These are phyloP conservation scores for Withania somnifera DNA, from an alignment of 305 asterid species.

Conservation along the genomic window DNA sequence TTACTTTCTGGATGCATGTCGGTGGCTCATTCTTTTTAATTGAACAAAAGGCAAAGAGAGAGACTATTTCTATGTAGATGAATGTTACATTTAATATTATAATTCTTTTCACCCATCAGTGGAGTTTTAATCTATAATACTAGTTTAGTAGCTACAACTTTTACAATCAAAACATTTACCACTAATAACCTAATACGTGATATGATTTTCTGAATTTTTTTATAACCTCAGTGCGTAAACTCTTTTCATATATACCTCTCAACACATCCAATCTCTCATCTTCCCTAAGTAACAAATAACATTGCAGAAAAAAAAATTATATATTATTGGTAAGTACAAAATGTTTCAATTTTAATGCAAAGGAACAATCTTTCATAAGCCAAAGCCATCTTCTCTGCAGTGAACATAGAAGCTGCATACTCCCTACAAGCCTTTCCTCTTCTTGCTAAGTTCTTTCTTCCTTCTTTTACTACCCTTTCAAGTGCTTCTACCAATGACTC, in stretches of 20 bases:
- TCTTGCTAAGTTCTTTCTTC: slow-evolving; percentile 36
- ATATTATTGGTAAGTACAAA: slow-evolving; percentile 43
- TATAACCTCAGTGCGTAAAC: not conserved
- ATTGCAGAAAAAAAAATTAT: not conserved
- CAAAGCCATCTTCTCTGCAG: slow-evolving; percentile 78
- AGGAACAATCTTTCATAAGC: slow-evolving; percentile 87
- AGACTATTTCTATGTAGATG: not conserved
- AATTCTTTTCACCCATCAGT: no score
- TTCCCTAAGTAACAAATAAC: not conserved
- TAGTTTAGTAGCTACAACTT: not conserved
- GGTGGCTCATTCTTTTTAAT: not conserved
- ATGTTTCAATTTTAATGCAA: slow-evolving; percentile 63
- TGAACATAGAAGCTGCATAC: slow-evolving; percentile 68
- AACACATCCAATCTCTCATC: not conserved
- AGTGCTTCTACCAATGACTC: slow-evolving; percentile 56
- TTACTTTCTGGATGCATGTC: not conserved
- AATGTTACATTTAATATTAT: no score
- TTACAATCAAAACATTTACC: not conserved
- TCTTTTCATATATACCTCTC: not conserved
- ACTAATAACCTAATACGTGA: not conserved
- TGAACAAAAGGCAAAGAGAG: not conserved
- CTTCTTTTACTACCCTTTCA: slow-evolving; percentile 57
- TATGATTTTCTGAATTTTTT: not conserved
- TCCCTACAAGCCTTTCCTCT: slow-evolving; percentile 72
- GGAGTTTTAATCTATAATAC: no score